Evolutionary conservation across 2,329 filamentous ascomycete genomes (phyloP).

Genomic region (Helotiales sp.): DNA sequence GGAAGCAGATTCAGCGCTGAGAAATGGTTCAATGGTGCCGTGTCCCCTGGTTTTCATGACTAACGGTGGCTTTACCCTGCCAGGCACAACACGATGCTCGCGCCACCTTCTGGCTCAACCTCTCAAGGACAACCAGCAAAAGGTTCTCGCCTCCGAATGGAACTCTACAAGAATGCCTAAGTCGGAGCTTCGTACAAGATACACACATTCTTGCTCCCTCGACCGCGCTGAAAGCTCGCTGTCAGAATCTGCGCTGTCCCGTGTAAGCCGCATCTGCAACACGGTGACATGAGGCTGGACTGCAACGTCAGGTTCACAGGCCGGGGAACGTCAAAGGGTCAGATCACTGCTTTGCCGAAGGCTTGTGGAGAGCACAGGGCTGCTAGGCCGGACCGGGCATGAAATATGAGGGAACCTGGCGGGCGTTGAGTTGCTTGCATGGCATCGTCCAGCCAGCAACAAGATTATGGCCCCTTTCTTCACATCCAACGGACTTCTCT

Average conservation of each 20-base stretch:
- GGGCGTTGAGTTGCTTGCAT: not conserved
- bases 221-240: not conserved
- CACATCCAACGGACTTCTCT: not conserved
- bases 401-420: not conserved
- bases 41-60: too few species aligned
- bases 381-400: not conserved
- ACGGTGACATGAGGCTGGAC: not conserved
- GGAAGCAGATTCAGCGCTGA: not conserved
- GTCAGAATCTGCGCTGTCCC: not conserved
- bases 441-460: not conserved
- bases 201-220: not conserved
- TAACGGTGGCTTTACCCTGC: not conserved
- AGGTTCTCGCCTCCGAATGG: not conserved
- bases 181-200: not conserved
- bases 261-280: not conserved
- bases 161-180: not conserved
- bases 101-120: not conserved
- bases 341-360: not conserved
- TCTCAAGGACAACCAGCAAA: not conserved
- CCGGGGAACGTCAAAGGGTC: not conserved
- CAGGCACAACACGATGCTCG: not conserved
- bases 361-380: not conserved
- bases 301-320: not conserved
- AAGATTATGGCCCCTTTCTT: not conserved
- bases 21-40: not conserved